Base-by-base conservation (phyloP, 1,139 yeast species). In the Yamadazyma atmosphaerica region DNA sequence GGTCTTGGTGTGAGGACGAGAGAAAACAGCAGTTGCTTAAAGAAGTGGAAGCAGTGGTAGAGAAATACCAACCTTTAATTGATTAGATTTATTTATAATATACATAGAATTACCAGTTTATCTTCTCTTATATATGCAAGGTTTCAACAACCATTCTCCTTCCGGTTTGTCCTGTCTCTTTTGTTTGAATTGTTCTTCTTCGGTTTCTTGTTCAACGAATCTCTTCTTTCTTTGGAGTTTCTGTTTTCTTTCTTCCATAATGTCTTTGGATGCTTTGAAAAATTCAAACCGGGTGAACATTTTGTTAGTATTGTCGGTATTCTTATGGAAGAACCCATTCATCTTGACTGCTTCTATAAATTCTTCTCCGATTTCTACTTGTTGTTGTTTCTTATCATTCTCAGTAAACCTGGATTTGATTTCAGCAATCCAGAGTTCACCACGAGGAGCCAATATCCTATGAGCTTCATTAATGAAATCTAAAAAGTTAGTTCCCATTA, bases 351-450 rank as follows among this genome's bases (percentile, higher is more conserved):
- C 80, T 29, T 85, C 78, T 13, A 85, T 88, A 63, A 92, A 92
- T 51, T 86, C 90, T 17, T 75, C 74, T 17, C 90, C 89, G 33
- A 74, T 72, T 50, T 43, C 76, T 62, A 56, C 62, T 2, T 60
- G 56, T 36, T 55, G 55, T 27, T 58, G 54, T 4, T 55, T 49
- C 31, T 56, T 57, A 22, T 52, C 52, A 13, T 55, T 53, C 43
- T 83, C 97, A 2, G 79, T 70, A 54, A 92, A 88, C 52, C 99
- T 73, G 1, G 96, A 87, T 63, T 92, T 92, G 62, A 92, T 94
- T 59, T 92, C 99, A 1, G 98, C 95, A 42, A 92, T 88, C 98
- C 98, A 94, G 35, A 92, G 66, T 56, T 90, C 96, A 16, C 99
- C 98, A 43, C 87, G 74, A 31, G 96, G 96, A 10, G 89, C 83